Evolutionary conservation across 176 grass and related monocot species (phyloP), one percentile per base, ranked within the genome.

Genomic region (Oryza australiensis): DNA sequence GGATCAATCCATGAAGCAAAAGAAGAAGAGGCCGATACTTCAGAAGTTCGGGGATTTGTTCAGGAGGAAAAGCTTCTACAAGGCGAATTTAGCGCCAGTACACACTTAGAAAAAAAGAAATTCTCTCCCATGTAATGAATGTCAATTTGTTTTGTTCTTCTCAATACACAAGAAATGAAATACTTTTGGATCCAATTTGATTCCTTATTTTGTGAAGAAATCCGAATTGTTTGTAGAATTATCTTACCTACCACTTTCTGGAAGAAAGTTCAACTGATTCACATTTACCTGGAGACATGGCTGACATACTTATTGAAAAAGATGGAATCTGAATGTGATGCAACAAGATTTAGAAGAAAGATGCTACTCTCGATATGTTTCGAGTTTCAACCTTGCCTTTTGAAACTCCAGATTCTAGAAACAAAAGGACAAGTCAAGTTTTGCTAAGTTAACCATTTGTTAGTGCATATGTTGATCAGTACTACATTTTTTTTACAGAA

Each of bases 31-130:
- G 62, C 81, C 76, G 0, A 88, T 99, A 35, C 70, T 90, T 32
- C 83, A 83, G 29, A 99, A 89, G 88, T 92, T 99, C 23, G 92
- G 90, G 5, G 92, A 90, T 37, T 72, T 93, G 23, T 86, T 98
- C 72, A 85, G 86, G 74, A 89, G 86, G 88, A 94, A 88, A 75
- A 91, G 86, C 68, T 83, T 86, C 64, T 71, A 92, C 29, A 92
- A 90, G 66, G n/a, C 80, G 2, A 86, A 81, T 67, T 82, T 77
- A 18, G 68, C 72, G 28, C 89, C 83, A 26, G 75, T 88, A 38
- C 72, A 74, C 65, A 60, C 57, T 75, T 70, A 43, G 75, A 60
- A 63, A 5, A 22, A 40, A 7, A 63, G 2, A 7, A 40, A 7
- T 55, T 20, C 2, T 26, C 9, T 9, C 1, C 1, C 16, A n/a